Evolutionary conservation across 2,329 filamentous ascomycete genomes (phyloP).

Genomic region (Epichloe uncinata): DNA sequence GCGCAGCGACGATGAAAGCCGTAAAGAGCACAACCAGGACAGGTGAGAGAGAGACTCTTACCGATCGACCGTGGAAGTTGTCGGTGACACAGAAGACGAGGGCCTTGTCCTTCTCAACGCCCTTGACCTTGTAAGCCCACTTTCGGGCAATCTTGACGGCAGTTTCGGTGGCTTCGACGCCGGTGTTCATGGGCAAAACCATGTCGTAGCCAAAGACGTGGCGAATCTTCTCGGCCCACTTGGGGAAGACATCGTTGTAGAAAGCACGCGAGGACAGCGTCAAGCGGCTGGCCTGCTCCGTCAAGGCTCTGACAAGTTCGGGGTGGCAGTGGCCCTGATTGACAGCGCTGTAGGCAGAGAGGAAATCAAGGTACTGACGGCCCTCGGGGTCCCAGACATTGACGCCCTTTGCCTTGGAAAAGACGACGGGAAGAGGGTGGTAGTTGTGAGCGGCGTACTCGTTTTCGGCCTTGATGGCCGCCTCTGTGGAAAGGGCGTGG

Average conservation of each 20-base stretch:
- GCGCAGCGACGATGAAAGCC: background rate
- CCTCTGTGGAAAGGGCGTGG: constrained; percentile 66
- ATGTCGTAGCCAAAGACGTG: constrained; percentile 89
- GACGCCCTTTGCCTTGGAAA: constrained; percentile 70
- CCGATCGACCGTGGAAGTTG: constrained; percentile 94
- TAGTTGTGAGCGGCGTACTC: constrained; percentile 95
- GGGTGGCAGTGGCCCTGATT: constrained; percentile 98
- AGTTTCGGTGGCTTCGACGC: constrained; percentile 91
- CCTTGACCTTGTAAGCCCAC: constrained; percentile 96
- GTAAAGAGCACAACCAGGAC: background rate
- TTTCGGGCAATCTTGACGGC: constrained; percentile 93
- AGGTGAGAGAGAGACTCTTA: constrained; percentile 35
- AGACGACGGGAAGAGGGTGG: constrained; percentile 90
- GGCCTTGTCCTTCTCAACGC: constrained; percentile 72
- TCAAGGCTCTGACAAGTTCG: constrained; percentile 80
- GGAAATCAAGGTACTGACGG: constrained; percentile 90
- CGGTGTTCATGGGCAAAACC: constrained; percentile 97
- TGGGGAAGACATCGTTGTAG: constrained; percentile 96
- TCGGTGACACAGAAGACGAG: constrained; percentile 72
- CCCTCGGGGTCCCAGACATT: constrained; percentile 96
- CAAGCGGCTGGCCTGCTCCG: constrained; percentile 76
- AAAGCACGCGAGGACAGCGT: constrained; percentile 92
- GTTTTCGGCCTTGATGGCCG: constrained; percentile 70
- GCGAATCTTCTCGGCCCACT: constrained; percentile 87
- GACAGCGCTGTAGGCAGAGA: constrained; percentile 94